These are phyloP conservation scores for Tuber magnatum DNA, from an alignment of 495 filamentous ascomycete species.

Conservation along the genomic window DNA sequence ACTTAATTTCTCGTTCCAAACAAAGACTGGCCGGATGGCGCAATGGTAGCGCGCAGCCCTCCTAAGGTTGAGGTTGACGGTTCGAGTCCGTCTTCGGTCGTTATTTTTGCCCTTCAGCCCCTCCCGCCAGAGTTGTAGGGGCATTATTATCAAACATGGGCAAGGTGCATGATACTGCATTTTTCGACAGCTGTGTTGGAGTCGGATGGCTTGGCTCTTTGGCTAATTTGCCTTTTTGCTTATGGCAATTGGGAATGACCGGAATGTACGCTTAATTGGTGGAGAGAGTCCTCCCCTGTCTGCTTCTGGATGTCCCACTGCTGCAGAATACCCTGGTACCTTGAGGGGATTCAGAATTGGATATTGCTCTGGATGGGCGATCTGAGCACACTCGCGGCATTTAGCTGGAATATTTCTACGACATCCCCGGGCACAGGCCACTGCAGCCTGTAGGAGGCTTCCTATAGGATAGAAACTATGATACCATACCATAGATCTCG, in stretches of 20 bases:
- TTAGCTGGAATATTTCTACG: neutral
- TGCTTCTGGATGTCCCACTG: neutral
- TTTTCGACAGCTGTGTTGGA: neutral
- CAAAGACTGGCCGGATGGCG: slow-evolving; percentile 10
- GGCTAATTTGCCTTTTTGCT: neutral
- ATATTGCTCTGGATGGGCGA: neutral
- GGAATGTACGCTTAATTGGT: neutral
- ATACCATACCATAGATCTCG: neutral
- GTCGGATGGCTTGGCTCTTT: neutral
- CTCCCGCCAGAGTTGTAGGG: neutral
- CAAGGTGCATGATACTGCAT: neutral
- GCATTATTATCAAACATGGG: neutral
- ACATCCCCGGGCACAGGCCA: neutral
- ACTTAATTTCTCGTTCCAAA: too few relatives aligned
- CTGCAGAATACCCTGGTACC: neutral
- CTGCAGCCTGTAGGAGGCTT: neutral
- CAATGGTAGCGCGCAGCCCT: slow-evolving; percentile 26
- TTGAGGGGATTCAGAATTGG: neutral
- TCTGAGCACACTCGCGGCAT: neutral
- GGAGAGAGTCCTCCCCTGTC: neutral
- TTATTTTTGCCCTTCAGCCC: neutral
- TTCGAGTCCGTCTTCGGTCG: slow-evolving; percentile 27
- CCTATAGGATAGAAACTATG: too few relatives aligned
- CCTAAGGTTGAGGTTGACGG: slow-evolving; percentile 30
- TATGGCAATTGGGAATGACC: neutral